Evolutionary conservation across 306 rosid species (phyloP), one percentile per base, ranked within the genome.

Genomic region (Begonia loranthoides): DNA sequence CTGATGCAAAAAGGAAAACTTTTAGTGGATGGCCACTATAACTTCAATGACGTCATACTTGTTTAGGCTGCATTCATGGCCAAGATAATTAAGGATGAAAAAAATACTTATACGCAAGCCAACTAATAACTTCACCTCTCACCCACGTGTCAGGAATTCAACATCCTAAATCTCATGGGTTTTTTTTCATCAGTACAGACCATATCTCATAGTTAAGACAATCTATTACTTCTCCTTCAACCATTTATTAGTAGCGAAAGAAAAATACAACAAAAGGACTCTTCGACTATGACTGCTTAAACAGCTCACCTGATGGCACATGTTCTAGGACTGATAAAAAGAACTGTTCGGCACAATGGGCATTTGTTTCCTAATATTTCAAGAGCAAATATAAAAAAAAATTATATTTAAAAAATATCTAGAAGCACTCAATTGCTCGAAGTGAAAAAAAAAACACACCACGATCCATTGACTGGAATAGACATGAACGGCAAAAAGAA

Each of bases 291-390:
- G 21, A 60, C 50, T 13, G 41, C 57, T 13, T 46, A 61, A 56
- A 45, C 44, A 55, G 65, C 75, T 75, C 56, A 82, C 99, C 99
- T 92, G 73, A 80, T 63, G 13, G 87, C 76, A 75, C 94, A 80
- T 1, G 93, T 70, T 76, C 85, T 80, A 39, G 99, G 87, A 77
- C 79, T 78, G 63, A 92, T 66, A 66, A 92, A 83, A 67, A 92
- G 88, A 70, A 90, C 92, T 15, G 94, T 86, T 70, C 99, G 81
- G 82, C 99, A 92, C 77, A 92, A 68, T 41, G 99, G 99, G 70
- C 99, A 92, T 76, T 81, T 92, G 78, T 92, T 92, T 63, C 95
- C 99, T 92, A 76, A 38, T 59, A 80, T 58, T 70, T 44, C 58
- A 68, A 62, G 55, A 68, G 49, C 65, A 57, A 17, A 41, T 55